Percentiles rank a stretch among this genome's conserved stretches.
These are phyloP conservation scores for Tylopilus sp. DNA, from an alignment of 1,284 basidiomycete species.

Conservation along the genomic window DNA sequence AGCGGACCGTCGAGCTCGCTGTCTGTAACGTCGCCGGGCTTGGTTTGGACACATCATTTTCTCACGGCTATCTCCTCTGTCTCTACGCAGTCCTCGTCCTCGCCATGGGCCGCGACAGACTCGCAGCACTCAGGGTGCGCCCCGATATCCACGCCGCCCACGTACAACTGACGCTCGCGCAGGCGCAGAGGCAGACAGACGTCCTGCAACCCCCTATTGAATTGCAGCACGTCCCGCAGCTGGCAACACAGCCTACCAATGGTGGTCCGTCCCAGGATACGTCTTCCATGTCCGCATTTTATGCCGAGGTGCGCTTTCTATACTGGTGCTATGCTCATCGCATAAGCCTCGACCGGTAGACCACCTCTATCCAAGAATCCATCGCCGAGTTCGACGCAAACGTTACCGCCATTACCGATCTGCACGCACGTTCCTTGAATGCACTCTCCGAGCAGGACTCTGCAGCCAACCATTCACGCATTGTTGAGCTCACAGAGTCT, in stretches of 20 bases:
- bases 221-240: constrained; percentile 21
- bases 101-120: constrained; percentile 31
- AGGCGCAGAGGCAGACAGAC: constrained; percentile 32
- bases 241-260: neutral
- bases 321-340: neutral
- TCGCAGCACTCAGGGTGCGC: constrained; percentile 32
- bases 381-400: constrained; percentile 54
- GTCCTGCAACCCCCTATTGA: constrained; percentile 27
- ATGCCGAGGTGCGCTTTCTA: constrained; percentile 28
- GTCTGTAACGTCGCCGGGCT: constrained; percentile 6
- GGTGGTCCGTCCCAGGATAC: constrained; percentile 16
- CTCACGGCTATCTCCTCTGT: constrained; percentile 18
- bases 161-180: constrained; percentile 2
- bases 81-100: neutral
- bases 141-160: neutral
- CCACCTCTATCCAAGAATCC: constrained; percentile 52
- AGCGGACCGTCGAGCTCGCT: constrained; percentile 5
- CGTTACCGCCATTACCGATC: constrained; percentile 51
- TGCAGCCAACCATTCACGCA: constrained; percentile 43
- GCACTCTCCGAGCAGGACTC: constrained; percentile 48
- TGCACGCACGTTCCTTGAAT: constrained; percentile 57
- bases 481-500: constrained; percentile 56
- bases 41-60: neutral
- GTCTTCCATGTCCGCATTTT: constrained; percentile 30
- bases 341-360: constrained; percentile 32